Evolutionary conservation across 2,329 filamentous ascomycete species (phyloP).

Genomic region (Talaromyces verruculosus): DNA sequence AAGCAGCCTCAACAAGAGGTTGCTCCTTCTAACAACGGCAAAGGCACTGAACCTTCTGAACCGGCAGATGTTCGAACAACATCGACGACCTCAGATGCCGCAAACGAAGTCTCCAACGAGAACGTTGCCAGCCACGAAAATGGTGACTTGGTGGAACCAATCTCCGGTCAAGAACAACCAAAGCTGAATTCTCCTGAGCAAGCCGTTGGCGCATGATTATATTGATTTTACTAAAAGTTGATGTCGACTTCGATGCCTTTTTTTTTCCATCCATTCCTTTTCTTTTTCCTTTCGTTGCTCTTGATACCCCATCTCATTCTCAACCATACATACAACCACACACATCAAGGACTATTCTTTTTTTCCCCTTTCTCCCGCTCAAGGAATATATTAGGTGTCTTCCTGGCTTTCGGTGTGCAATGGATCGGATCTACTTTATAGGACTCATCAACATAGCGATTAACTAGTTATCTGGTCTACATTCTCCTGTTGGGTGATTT

Average conservation of each 20-base stretch:
- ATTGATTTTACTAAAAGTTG: not conserved
- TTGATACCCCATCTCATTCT: conserved; percentile 20
- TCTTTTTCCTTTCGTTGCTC: not conserved
- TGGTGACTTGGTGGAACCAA: conserved; percentile 19
- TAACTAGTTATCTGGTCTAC: not conserved
- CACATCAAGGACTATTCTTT: conserved; percentile 7
- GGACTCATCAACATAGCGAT: conserved; percentile 7
- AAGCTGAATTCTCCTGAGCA: conserved; percentile 29
- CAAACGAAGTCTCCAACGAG: conserved; percentile 3
- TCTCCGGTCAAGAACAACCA: conserved; percentile 25
- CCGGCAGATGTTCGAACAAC: not conserved
- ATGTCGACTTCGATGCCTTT: conserved; percentile 9
- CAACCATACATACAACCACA: not conserved
- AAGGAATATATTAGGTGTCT: not conserved
- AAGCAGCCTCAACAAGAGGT: not conserved
- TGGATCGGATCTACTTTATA: not conserved
- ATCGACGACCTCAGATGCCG: conserved; percentile 1
- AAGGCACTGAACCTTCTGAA: not conserved
- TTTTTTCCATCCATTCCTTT: conserved; percentile 19
- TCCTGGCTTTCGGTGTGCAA: not conserved
- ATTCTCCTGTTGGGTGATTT: not conserved
- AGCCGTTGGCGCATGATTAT: conserved; percentile 31
- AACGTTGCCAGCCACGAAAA: conserved; percentile 10
- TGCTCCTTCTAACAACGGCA: not conserved
- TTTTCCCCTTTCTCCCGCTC: not conserved